Conservation (phyloP, 768 basidiomycete genomes). For the Xerocomus spinulosus region DNA sequence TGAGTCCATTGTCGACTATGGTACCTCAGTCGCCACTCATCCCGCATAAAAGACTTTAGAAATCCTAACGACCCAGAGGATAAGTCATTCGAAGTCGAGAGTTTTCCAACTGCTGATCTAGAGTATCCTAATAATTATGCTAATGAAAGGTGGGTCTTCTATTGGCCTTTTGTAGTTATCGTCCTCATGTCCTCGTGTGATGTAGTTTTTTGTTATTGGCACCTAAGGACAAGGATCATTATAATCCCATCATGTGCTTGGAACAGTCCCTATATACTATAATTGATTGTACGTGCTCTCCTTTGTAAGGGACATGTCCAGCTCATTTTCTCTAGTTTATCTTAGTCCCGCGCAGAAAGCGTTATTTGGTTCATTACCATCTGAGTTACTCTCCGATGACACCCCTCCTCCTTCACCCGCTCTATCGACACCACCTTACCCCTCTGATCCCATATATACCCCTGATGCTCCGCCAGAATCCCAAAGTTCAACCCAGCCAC, state of each 20-base stretch:
- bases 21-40: constrained; percentile 10
- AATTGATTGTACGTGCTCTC: constrained; percentile 54
- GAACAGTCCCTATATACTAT: constrained; percentile 70
- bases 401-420: constrained; percentile 34
- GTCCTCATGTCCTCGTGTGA: constrained; percentile 1
- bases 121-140: constrained; percentile 75
- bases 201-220: constrained; percentile 68
- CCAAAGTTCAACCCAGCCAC: constrained; percentile 19
- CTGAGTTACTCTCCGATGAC: constrained; percentile 27
- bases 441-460: constrained; percentile 30
- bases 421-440: constrained; percentile 30
- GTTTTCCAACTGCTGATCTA: constrained; percentile 64
- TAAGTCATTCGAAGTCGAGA: constrained; percentile 56
- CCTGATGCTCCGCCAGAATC: constrained; percentile 27
- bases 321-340: constrained; percentile 47
- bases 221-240: constrained; percentile 83
- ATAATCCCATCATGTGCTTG: constrained; percentile 79
- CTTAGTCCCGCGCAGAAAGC: constrained; percentile 60
- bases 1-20: constrained; percentile 33
- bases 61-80: constrained; percentile 64
- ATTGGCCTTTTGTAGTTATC: not conserved
- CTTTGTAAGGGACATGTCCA: constrained; percentile 3
- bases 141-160: constrained; percentile 52
- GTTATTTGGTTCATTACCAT: constrained; percentile 65
- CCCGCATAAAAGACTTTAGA: constrained; percentile 51